These are phyloP conservation scores for Venturia aucupariae DNA, from an alignment of 2,329 filamentous ascomycete species.

Conservation along the genomic window DNA sequence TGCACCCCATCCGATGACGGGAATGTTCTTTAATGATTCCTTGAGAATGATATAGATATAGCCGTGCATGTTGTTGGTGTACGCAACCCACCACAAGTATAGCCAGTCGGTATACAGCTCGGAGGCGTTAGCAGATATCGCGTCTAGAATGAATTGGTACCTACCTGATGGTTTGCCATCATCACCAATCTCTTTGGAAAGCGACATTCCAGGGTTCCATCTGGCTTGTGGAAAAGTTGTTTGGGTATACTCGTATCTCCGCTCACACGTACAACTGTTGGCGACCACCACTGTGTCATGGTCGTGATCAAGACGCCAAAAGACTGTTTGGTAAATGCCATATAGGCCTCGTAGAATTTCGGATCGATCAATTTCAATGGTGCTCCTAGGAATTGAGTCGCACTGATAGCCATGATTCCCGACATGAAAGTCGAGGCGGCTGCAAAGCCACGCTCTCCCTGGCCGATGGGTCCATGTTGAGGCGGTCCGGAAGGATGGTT, in stretches of 20 bases:
- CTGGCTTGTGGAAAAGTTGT: conserved; percentile 59
- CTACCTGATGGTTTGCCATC: conserved; percentile 71
- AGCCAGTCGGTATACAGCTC: conserved; percentile 83
- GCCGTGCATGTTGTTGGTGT: conserved; percentile 74
- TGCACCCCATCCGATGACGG: conserved; percentile 70
- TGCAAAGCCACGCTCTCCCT: conserved; percentile 41
- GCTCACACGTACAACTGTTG: conserved; percentile 71
- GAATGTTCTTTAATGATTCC: conserved; percentile 73
- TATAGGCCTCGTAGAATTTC: conserved; percentile 75
- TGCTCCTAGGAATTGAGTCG: conserved; percentile 66
- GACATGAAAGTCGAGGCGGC: conserved; percentile 42
- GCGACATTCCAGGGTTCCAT: conserved; percentile 65
- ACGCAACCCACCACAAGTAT: conserved; percentile 91
- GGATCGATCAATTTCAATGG: conserved; percentile 69
- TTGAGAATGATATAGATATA: conserved; percentile 87
- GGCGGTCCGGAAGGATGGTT: conserved; percentile 35
- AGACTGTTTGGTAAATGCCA: conserved; percentile 76
- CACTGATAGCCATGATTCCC: conserved; percentile 43
- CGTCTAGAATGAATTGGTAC: not conserved
- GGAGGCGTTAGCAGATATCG: conserved; percentile 10
- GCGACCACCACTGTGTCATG: conserved; percentile 81
- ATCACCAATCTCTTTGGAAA: conserved; percentile 76
- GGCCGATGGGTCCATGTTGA: conserved; percentile 37
- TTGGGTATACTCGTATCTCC: conserved; percentile 71
- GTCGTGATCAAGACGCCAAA: conserved; percentile 72